phyloP scores from a whole-genome alignment of 192 early-diverging fungal species.

The Entomortierella beljakovae region DNA sequence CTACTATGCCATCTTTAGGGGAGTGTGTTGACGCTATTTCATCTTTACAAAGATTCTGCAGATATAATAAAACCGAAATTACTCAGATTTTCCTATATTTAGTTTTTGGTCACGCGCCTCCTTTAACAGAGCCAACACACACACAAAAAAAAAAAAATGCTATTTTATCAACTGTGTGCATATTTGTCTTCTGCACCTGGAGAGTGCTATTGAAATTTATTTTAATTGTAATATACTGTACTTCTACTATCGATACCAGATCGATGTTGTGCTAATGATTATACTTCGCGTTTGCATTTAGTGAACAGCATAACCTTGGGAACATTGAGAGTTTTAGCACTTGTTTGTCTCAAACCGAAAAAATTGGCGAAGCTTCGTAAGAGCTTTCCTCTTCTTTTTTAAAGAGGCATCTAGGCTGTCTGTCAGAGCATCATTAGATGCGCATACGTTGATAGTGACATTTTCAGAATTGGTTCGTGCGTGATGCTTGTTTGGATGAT shows the following conservation, averaged over 20 bases:
- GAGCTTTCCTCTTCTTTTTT: constrained; percentile 46
- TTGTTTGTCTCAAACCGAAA: constrained; percentile 43
- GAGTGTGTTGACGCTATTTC: constrained; percentile 25
- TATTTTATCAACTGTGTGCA: too few species aligned
- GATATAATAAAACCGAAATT: constrained; percentile 25
- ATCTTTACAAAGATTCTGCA: constrained; percentile 23
- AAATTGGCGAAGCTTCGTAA: constrained; percentile 49
- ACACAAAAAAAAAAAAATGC: too few species aligned
- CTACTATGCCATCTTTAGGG: not conserved
- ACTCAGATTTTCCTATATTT: not conserved
- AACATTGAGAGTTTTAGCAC: not conserved
- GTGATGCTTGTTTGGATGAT: constrained; percentile 41
- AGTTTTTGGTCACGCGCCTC: not conserved
- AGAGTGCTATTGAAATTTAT: too few species aligned
- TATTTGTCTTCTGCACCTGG: too few species aligned
- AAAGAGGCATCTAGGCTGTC: constrained; percentile 32
- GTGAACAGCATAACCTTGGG: too few species aligned
- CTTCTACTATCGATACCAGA: constrained; percentile 10
- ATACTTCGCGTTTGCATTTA: not conserved
- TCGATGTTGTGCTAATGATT: not conserved
- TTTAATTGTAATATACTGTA: too few species aligned
- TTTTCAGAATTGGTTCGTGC: constrained; percentile 8
- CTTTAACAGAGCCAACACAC: too few species aligned
- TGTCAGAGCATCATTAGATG: constrained; percentile 21
- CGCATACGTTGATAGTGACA: constrained; percentile 21